These are phyloP conservation scores for Stentor roeselii DNA, from an alignment of 73 alveolate genomes.

Conservation along the genomic window DNA sequence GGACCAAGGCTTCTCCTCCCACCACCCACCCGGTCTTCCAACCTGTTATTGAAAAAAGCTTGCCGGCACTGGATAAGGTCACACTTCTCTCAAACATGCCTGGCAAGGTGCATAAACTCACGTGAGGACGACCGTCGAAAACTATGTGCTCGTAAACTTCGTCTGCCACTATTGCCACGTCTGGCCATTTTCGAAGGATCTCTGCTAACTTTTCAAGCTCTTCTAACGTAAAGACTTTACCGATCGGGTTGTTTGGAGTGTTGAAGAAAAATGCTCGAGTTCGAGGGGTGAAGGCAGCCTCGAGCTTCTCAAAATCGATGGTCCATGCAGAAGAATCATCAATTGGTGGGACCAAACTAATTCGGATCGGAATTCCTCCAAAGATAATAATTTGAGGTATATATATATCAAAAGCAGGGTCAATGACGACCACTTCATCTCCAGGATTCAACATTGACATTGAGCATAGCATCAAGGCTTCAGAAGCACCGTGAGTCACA, in stretches of 20 bases:
- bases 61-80: constrained; percentile 78
- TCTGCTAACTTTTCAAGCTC: constrained; percentile 69
- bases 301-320: constrained; percentile 60
- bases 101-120: constrained; percentile 55
- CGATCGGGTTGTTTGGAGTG: constrained; percentile 87
- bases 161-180: constrained; percentile 69
- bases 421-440: too few relatives aligned
- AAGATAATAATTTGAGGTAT: constrained; percentile 41
- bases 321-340: constrained; percentile 48
- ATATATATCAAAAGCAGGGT: constrained; percentile 57
- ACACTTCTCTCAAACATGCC: constrained; percentile 71
- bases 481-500: constrained; percentile 35
- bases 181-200: constrained; percentile 60
- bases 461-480: not conserved
- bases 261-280: constrained; percentile 70
- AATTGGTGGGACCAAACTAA: constrained; percentile 37
- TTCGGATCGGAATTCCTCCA: constrained; percentile 31
- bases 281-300: constrained; percentile 50
- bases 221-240: constrained; percentile 65
- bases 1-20: constrained; percentile 65
- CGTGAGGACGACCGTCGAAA: constrained; percentile 53
- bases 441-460: constrained; percentile 33
- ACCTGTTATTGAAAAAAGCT: constrained; percentile 81
- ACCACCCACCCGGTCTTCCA: constrained; percentile 86
- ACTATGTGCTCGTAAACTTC: constrained; percentile 83